phyloP scores from a whole-genome alignment of 2,329 filamentous ascomycete species.

The Trichoderma atroviride region DNA sequence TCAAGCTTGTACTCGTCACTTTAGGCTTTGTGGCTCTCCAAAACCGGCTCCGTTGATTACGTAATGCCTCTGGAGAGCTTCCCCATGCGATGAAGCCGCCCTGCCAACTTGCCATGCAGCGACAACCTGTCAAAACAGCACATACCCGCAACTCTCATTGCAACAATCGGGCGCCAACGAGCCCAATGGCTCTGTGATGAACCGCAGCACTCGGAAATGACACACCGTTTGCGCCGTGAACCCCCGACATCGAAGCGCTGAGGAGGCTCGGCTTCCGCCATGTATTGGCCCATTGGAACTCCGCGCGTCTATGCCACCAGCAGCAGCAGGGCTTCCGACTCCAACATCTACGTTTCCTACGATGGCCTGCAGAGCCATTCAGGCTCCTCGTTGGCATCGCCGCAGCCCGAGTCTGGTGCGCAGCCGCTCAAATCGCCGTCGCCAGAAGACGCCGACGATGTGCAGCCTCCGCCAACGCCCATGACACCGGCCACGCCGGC shows the following conservation, averaged over 20 bases:
- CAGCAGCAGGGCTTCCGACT: conserved; percentile 60
- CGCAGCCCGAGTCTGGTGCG: conserved; percentile 26
- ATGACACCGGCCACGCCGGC: conserved; percentile 59
- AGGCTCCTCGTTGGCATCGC: conserved; percentile 33
- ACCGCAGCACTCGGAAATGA: conserved; percentile 20
- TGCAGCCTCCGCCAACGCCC: conserved; percentile 49
- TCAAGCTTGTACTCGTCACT: background rate
- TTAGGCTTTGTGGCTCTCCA: background rate
- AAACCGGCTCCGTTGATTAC: conserved; percentile 7
- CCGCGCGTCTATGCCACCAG: conserved; percentile 80
- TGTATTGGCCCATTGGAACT: conserved; percentile 91
- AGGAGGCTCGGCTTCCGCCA: conserved; percentile 49
- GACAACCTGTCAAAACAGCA: conserved; percentile 7
- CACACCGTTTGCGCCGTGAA: conserved; percentile 17
- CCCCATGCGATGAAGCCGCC: conserved; percentile 12
- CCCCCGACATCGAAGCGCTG: conserved; percentile 29
- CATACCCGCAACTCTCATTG: background rate
- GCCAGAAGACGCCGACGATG: conserved; percentile 43
- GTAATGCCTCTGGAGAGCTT: conserved; percentile 4
- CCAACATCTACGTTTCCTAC: conserved; percentile 58
- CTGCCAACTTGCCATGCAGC: conserved; percentile 1
- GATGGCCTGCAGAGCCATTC: conserved; percentile 57
- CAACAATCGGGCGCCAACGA: conserved; percentile 19
- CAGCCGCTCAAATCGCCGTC: conserved; percentile 34
- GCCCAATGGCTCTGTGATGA: conserved; percentile 8